Base-by-base conservation (phyloP, 2,329 filamentous ascomycete genomes). In the Clonostachys solani region DNA sequence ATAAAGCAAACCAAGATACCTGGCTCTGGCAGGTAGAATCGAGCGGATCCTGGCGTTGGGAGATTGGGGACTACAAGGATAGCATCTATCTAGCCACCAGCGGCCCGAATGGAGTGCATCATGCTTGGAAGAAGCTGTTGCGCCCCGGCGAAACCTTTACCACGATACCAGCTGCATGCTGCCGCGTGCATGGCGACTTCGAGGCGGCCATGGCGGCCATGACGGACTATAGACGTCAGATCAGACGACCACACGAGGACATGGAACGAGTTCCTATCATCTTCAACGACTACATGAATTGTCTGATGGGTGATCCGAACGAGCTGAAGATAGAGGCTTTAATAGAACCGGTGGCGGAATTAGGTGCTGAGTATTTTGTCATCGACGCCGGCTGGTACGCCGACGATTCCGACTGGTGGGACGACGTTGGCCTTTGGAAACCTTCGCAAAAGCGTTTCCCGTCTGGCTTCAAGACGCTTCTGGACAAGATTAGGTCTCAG, bases 221-320 rank as follows among this genome's bases (percentile, higher is more conserved):
- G 17, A 66, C 58, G 0, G 37, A 51, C 10, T 65, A 67, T 49
- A 49, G 64, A 10, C 58, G 64, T 3, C 48, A 35, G 4, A 63
- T 65, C 12, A 52, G 61, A 5, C 52, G 61, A 4, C 47, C 49
- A 2, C 63, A 67, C 42, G 33, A 29, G 1, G 64, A 67, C 47
- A 59, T 63, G 43, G 46, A 56, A 12, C 42, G 35, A 2, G 42
- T 66, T 0, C 57, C 61, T 1, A 55, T 67, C 35, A 61, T 68
- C 17, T 67, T 67, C 54, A 68, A 68, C 49, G 63, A 68, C 46
- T 67, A 65, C 43, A 68, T 67, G 63, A 68, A 67, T 47, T 68
- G 64, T 36, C 54, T 67, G 5, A 67, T 67, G 63, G 65, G 64
- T 2, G 62, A 68, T 45, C 61, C 60, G 0, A 61, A 63, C n/a